Conservation (phyloP, 139 green algal species). For the Pleodorina starrii region DNA sequence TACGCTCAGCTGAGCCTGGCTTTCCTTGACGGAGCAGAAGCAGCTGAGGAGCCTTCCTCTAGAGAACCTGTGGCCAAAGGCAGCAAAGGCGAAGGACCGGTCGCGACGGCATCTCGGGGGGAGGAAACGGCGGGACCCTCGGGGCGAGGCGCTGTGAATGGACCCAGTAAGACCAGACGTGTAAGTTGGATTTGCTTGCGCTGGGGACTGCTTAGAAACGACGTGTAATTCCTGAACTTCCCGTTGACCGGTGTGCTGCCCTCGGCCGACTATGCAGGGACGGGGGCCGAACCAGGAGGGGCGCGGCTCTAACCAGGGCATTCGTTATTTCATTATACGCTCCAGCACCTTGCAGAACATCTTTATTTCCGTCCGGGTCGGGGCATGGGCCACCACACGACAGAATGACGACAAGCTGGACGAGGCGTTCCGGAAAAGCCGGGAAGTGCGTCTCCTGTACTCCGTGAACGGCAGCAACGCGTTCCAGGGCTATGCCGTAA, state of each 20-base stretch:
- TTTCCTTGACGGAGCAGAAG: neutral
- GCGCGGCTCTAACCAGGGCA: neutral
- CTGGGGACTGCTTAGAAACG: no score
- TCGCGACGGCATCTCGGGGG: neutral
- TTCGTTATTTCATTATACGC: conserved; percentile 83
- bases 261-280: conserved; percentile 7
- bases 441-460: conserved; percentile 80
- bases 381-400: conserved; percentile 78
- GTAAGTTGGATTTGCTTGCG: neutral
- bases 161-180: neutral
- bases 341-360: conserved; percentile 76
- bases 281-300: conserved; percentile 4
- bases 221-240: no score
- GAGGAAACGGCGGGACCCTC: conserved; percentile 5
- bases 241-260: no score
- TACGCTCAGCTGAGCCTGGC: neutral
- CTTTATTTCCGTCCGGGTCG: conserved; percentile 66
- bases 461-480: conserved; percentile 75
- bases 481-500: conserved; percentile 85
- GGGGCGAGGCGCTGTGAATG: neutral
- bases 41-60: neutral
- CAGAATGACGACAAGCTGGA: conserved; percentile 82
- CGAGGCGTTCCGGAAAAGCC: conserved; percentile 64
- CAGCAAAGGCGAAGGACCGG: neutral
- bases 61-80: neutral